Base-by-base conservation (phyloP, 768 basidiomycete species). In the Melanogaster broomeanus region DNA sequence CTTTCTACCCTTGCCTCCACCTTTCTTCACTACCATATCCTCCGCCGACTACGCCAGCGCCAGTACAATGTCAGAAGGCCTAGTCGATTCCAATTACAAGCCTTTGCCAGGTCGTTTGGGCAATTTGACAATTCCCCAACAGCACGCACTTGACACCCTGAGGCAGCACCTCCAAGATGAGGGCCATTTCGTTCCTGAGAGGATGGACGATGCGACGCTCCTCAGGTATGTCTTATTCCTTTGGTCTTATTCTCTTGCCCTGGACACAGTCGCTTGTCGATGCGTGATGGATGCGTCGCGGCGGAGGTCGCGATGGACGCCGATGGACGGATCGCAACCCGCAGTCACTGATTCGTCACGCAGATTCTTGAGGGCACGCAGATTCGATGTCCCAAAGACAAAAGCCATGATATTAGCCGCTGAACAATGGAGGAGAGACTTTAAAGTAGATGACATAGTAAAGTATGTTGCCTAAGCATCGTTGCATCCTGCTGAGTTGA, bases 331-430 rank as follows among this genome's bases (percentile, higher is more conserved):
- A 24, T 21, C n/a, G 15, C 21, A 38, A 42, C 49, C 19, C 51
- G 33, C 43, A 38, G 18, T 41, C 21, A 44, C 31, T 30, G 7
- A 39, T 9, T 3, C n/a, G 2, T 12, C 6, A 24, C 18, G 3
- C 55, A 92, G 94, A 63, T 99, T 96, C 74, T 74, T 98, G 53
- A 81, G 97, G 31, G 97, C 96, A 6, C 80, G 97, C 59, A 94
- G 89, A 71, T 99, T 98, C 58, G 93, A 98, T 73, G 68, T 96
- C 9, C 68, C 66, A 39, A 84, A 84, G 66, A 80, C 93, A 10
- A 96, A 93, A 74, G 71, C 73, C 60, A 99, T 98, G 96, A 73
- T 96, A 58, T 62, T 86, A 51, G 72, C 76, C 35, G 83, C 83
- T 46, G 94, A 98, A 70, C 73, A 93, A 60, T 99, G 96, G 96